Conservation (phyloP, 75 land plant species). For the Adiantum capillusveneris region DNA sequence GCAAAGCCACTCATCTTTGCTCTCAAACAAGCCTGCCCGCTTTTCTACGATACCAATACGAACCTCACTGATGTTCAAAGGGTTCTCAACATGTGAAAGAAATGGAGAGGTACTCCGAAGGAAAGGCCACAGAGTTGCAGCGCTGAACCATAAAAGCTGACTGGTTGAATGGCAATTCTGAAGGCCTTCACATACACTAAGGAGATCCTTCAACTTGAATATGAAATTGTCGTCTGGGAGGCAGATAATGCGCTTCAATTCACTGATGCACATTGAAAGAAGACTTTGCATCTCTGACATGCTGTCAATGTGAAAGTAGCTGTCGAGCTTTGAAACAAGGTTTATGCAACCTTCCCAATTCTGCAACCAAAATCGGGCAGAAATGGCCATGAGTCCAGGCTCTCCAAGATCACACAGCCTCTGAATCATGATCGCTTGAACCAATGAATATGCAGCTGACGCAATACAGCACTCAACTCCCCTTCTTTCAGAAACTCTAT, state of each 20-base stretch:
- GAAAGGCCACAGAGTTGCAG: neutral
- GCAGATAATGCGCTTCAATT: no score
- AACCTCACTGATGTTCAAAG: neutral
- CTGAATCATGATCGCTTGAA: conserved; percentile 39
- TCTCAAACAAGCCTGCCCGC: no score
- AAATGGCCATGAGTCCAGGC: conserved; percentile 25
- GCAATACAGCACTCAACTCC: conserved; percentile 8
- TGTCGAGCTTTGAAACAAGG: neutral
- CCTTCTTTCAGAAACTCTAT: neutral
- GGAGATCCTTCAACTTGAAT: neutral
- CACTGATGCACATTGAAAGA: no score
- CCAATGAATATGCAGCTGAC: conserved; percentile 32
- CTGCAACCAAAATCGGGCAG: conserved; percentile 29
- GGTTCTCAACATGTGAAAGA: neutral
- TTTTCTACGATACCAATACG: no score
- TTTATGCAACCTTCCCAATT: conserved; percentile 29
- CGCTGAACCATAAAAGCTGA: neutral
- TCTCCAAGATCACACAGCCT: conserved; percentile 23
- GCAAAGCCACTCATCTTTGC: no score
- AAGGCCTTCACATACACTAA: neutral
- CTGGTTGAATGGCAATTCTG: neutral
- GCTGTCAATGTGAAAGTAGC: neutral
- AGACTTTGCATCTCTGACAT: neutral
- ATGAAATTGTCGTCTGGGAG: no score
- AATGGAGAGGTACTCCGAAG: neutral